Evolutionary conservation across 805 yeast species (phyloP), one percentile per base, ranked within the genome.

Genomic region (Metschnikowia santaceciliae): DNA sequence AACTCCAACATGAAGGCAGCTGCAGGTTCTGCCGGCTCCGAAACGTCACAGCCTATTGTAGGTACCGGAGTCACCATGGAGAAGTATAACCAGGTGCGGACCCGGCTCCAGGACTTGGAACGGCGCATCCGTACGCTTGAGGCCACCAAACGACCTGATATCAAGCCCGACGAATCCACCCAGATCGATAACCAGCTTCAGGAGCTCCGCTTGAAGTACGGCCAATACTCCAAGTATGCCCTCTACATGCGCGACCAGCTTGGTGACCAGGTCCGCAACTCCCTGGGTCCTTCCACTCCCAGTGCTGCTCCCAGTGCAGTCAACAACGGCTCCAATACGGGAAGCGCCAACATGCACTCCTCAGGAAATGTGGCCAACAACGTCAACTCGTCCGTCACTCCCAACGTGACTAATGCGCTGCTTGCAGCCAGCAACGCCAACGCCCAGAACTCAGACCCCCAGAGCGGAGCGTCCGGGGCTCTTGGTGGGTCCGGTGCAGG

Each of bases 221-320:
- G 75, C 20, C 77, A 77, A 43, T 81, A 77, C 57, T 79, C 77
- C 52, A 74, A 75, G 50, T 74, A 77, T 45, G 84, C 83, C 1
- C 62, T 71, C 32, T 76, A 74, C 55, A 68, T 80, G 71, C 67
- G 71, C 40, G 68, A 71, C 47, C 75, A 72, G 57, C 63, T 75
- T 47, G 60, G 70, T 41, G 71, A 68, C 41, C 70, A 64, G 57
- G 70, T 67, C 4, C 53, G 57, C 2, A 50, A 42, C 14, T 11
- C 44, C 3, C 32, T 49, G 13, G 42, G 50, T 6, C 51, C 53
- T 4, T 44, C 42, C n/a, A 48, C 49, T 15, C 47, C 44, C 39
- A 43, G 49, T 42, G 45, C 45, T 2, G 51, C 53, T 3, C 50
- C 57, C 6, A 47, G 44, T 6, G 44, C 56, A 0, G 43, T 35